Base-by-base conservation (phyloP, 805 yeast species). In the Ogataea pilisensis region DNA sequence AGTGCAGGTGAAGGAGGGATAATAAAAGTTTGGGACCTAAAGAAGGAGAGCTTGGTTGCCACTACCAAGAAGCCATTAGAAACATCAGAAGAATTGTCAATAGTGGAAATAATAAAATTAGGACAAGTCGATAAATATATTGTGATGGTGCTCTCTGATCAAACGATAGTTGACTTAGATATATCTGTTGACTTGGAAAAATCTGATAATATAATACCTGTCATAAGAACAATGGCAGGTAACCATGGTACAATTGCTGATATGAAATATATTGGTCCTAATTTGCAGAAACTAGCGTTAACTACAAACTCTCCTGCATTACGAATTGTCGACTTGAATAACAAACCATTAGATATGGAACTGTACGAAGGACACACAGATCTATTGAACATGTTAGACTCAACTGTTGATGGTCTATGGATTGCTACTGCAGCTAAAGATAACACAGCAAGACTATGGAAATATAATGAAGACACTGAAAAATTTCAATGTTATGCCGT, bases 201-300 rank as follows among this genome's bases (percentile, higher is more conserved):
- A 4, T 51, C 54, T 4, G 55, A 54, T 7, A 51, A 50, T 21
- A 31, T 54, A 8, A 58, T 84, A n/a, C 70, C 73, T 16, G 57
- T 75, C 2, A 53, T 61, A 7, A 69, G 80, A 41, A 72, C 78
- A 31, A 70, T 89, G 51, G 93, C 96, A 1, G 97, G 97, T 51
- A 89, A 89, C 61, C 96, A 91, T 64, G 98, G 97, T 42, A 91
- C 93, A 20, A 81, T 93, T 53, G 95, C 96, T 2, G 98, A 91
- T 58, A 73, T 89, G 67, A 76, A 79, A 50, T 83, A 80, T 55
- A 82, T 81, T 25, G 93, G 93, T 0, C 86, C 87, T 7, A 57
- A 69, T 19, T 58, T 67, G 24, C 59, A 71, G 34, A 64, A 71
- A 28, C 60, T 91, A 34, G 98, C 95, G 4, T 61, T 93, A 49